Conservation (phyloP, 2,329 filamentous ascomycete genomes). For the Claviceps purpurea region DNA sequence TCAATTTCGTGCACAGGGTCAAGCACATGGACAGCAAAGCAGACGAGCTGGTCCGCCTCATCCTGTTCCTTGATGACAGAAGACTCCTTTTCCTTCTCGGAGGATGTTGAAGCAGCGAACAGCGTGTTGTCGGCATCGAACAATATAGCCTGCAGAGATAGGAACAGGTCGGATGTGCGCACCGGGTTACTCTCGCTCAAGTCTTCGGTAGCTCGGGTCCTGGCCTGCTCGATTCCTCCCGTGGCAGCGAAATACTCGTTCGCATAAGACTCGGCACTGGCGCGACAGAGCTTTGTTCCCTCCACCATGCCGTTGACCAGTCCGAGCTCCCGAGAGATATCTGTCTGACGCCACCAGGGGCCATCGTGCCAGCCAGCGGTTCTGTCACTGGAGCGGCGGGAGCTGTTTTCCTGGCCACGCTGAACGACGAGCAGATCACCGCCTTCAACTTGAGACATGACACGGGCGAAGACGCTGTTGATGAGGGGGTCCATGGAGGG, state of each 20-base stretch:
- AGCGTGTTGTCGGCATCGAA: conserved; percentile 51
- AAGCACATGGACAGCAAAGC: conserved; percentile 66
- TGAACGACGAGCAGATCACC: conserved; percentile 91
- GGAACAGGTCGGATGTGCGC: conserved; percentile 84
- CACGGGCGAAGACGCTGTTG: conserved; percentile 79
- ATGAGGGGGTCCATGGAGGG: conserved; percentile 88
- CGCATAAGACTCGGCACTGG: conserved; percentile 78
- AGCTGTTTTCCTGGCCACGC: conserved; percentile 73
- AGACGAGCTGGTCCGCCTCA: conserved; percentile 47
- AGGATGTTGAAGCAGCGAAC: conserved; percentile 46
- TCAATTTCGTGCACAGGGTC: conserved; percentile 88
- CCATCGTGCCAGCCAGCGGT: conserved; percentile 76
- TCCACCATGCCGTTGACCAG: conserved; percentile 69
- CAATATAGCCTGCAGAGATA: conserved; percentile 80
- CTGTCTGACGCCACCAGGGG: conserved; percentile 81
- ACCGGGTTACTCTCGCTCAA: conserved; percentile 79
- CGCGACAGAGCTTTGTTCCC: conserved; percentile 82
- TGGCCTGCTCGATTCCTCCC: conserved; percentile 70
- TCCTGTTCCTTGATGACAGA: conserved; percentile 37
- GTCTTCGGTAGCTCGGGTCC: conserved; percentile 64
- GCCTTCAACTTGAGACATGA: conserved; percentile 98
- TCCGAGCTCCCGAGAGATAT: conserved; percentile 60
- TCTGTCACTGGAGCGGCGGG: conserved; percentile 46
- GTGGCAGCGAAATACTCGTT: conserved; percentile 67
- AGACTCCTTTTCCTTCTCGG: conserved; percentile 41